phyloP scores from a whole-genome alignment of 352 stramenopile genomes.

The Phytophthora idaei region DNA sequence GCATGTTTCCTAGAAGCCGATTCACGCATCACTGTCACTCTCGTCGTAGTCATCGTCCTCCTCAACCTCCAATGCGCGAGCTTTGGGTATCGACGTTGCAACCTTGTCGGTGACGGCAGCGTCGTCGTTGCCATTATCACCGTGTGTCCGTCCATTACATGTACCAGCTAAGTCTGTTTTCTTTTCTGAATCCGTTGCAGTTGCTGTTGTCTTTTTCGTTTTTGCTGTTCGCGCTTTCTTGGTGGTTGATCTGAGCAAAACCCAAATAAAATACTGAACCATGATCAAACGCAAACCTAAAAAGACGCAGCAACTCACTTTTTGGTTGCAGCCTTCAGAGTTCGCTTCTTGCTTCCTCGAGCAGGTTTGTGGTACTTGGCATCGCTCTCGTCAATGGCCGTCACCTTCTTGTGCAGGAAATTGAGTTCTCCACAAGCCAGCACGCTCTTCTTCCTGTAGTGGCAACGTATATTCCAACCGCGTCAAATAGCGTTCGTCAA shows the following conservation, averaged over 20 bases:
- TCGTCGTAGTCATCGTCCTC: slow-evolving; percentile 82
- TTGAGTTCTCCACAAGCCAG: slow-evolving; percentile 46
- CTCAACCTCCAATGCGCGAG: slow-evolving; percentile 42
- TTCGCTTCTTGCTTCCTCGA: slow-evolving; percentile 35
- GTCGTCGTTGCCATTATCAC: not conserved
- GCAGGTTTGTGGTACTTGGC: slow-evolving; percentile 60
- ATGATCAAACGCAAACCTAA: not conserved
- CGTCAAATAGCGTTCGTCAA: not conserved
- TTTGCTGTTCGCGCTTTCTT: slow-evolving; percentile 34
- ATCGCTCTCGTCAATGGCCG: slow-evolving; percentile 62
- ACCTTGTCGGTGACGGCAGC: slow-evolving; percentile 4
- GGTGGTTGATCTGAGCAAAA: slow-evolving; percentile 18
- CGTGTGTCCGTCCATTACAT: slow-evolving; percentile 8
- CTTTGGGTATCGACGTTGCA: slow-evolving; percentile 5
- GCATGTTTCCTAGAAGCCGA: too few relatives aligned
- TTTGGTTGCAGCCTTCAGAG: slow-evolving; percentile 12
- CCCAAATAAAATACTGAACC: not conserved
- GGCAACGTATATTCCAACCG: not conserved
- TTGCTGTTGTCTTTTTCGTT: slow-evolving; percentile 6
- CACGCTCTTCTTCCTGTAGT: slow-evolving; percentile 59
- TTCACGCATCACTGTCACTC: slow-evolving; percentile 62
- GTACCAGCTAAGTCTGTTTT: slow-evolving; percentile 1
- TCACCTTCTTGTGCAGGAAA: slow-evolving; percentile 64
- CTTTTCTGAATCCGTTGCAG: slow-evolving; percentile 2
- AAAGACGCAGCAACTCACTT: slow-evolving; percentile 24